Evolutionary conservation across 2,329 filamentous ascomycete species (phyloP).

Genomic region (Fusarium gaditjirri): DNA sequence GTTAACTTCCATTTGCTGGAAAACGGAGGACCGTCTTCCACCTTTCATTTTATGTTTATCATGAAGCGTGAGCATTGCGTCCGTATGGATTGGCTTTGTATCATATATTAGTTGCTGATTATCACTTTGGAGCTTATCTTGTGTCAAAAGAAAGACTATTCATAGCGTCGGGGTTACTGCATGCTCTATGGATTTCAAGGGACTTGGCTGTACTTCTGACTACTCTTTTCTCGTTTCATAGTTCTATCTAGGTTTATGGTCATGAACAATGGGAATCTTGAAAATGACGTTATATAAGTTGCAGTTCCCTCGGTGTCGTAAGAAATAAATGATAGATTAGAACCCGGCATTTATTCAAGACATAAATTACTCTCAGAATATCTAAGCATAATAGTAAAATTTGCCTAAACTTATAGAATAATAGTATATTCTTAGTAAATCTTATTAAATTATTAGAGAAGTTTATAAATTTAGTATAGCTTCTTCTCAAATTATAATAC

Average conservation of each 20-base stretch:
- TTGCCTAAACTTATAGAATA: not conserved
- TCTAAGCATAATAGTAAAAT: not conserved
- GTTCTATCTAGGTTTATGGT: conserved; percentile 38
- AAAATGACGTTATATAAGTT: conserved; percentile 30
- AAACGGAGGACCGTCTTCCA: not conserved
- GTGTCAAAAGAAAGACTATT: conserved; percentile 35
- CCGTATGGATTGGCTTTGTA: conserved; percentile 24
- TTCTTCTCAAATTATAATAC: no score
- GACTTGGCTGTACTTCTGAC: conserved; percentile 10
- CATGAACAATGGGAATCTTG: conserved; percentile 37
- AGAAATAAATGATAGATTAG: not conserved
- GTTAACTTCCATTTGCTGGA: not conserved
- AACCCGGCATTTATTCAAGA: not conserved
- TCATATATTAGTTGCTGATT: conserved; percentile 21
- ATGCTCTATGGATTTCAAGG: conserved; percentile 27
- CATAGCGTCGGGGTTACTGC: conserved; percentile 43
- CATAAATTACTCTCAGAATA: not conserved
- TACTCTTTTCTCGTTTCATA: conserved; percentile 16
- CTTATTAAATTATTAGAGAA: not conserved
- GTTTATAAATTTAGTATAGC: not conserved
- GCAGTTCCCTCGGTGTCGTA: not conserved
- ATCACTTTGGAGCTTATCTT: conserved; percentile 22
- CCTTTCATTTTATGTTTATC: conserved; percentile 31
- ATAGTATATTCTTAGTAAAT: not conserved
- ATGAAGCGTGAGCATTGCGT: conserved; percentile 34